phyloP scores from a whole-genome alignment of 805 yeast species.

The Maudiozyma turicensis region DNA sequence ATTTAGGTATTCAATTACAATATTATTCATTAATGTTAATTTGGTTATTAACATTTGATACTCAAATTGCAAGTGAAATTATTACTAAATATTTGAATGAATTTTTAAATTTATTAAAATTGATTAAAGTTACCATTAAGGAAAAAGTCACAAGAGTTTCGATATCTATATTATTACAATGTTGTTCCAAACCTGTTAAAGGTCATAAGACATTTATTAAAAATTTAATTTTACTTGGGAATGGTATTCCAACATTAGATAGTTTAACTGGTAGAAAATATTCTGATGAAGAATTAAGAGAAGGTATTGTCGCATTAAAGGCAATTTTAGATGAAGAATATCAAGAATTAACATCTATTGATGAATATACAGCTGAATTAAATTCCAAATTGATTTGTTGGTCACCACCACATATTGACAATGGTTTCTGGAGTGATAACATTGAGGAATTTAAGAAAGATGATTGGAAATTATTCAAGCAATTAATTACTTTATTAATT shows the following conservation, averaged over 20 bases:
- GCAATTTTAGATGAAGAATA: slow-evolving; percentile 62
- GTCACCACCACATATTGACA: slow-evolving; percentile 87
- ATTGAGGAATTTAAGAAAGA: slow-evolving; percentile 63
- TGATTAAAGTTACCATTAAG: slow-evolving; percentile 76
- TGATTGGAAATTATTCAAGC: slow-evolving; percentile 62
- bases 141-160: slow-evolving; percentile 83
- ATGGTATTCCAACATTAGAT: slow-evolving; percentile 59
- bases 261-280: slow-evolving; percentile 79
- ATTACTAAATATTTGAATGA: slow-evolving; percentile 44
- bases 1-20: slow-evolving; percentile 65
- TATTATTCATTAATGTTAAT: slow-evolving; percentile 67
- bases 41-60: slow-evolving; percentile 79
- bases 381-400: slow-evolving; percentile 68
- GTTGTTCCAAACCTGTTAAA: slow-evolving; percentile 34
- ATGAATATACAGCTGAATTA: slow-evolving; percentile 81
- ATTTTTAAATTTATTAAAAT: slow-evolving; percentile 35
- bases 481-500: slow-evolving; percentile 44
- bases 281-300: slow-evolving; percentile 84
- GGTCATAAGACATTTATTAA: slow-evolving; percentile 44
- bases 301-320: slow-evolving; percentile 53
- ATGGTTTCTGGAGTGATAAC: slow-evolving; percentile 86
- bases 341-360: slow-evolving; percentile 77
- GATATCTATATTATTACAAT: slow-evolving; percentile 61
- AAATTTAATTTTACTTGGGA: slow-evolving; percentile 59
- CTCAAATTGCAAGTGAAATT: slow-evolving; percentile 40